Percentiles rank a stretch among this genome's conserved stretches.
Conservation (phyloP, 495 filamentous ascomycete genomes). For the Neurospora sp. region DNA sequence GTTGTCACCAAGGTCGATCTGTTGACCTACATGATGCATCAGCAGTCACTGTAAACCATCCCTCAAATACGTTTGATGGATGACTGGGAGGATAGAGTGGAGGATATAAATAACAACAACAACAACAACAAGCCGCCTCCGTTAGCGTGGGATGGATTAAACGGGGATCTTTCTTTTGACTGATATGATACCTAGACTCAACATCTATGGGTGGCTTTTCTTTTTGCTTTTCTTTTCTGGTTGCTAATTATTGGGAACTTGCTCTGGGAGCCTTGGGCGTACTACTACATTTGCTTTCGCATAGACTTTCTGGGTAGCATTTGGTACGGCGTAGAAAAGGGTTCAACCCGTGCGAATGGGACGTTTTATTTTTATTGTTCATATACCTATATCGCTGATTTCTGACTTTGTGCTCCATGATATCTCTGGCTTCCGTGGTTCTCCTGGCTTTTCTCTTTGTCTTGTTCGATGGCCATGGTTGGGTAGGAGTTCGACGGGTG, state of each 20-base stretch:
- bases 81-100: not conserved
- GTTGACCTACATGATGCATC: slow-evolving; percentile 82
- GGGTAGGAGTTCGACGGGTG: no score
- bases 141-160: not conserved
- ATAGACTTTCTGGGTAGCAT: slow-evolving; percentile 6
- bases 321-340: slow-evolving; percentile 2
- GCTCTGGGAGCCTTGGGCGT: not conserved
- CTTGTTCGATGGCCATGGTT: no score
- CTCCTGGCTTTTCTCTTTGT: no score
- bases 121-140: not conserved
- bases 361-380: not conserved
- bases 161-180: not conserved
- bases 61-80: not conserved
- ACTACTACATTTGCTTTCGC: not conserved
- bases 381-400: not conserved
- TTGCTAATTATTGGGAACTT: not conserved
- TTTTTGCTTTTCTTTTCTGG: not conserved
- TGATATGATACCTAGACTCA: slow-evolving; percentile 13
- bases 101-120: not conserved
- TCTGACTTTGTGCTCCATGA: no score
- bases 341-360: slow-evolving; percentile 22
- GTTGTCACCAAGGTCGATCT: slow-evolving; percentile 96
- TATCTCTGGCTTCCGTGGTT: no score
- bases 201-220: slow-evolving; percentile 8
- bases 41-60: slow-evolving; percentile 25